Base-by-base conservation (phyloP, 345 rosid genomes). In the Melastoma malabathricum region DNA sequence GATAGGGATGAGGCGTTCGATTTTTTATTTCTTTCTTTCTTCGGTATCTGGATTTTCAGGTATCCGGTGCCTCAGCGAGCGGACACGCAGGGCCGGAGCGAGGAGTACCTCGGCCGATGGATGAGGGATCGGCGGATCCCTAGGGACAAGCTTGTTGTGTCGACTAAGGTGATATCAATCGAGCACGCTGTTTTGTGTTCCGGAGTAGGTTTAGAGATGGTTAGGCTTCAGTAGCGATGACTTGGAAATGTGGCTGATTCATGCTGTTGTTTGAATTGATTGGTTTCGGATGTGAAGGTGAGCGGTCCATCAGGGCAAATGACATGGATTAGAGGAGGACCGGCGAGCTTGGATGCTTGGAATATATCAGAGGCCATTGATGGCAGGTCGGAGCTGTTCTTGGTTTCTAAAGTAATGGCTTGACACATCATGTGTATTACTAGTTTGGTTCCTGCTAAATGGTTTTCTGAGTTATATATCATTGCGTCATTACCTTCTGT, bases 11-110 rank as follows among this genome's bases (percentile, higher is more conserved):
- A 13, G 53, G 25, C 50, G 1, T 8, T 10, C 31, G 19, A 5
- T 6, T 20, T 34, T n/a, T 15, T 48, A 1, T 25, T 2, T 45
- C 18, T 16, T 1, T 19, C 5, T 22, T 3, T 39, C 16, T n/a
- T 3, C 45, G 6, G 46, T 5, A 0, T 19, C 17, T 53, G 68
- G 25, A 44, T 38, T 17, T 19, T 4, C 50, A 80, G 84, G 88
- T 73, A 77, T 61, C 88, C 84, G 47, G 87, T 81, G 54, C 87
- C 87, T 60, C 83, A 77, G 61, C 81, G 81, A 5, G 72, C 72
- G 6, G 72, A 71, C 43, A 77, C 79, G 54, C 87, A 71, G 44
- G 87, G 83, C 19, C 65, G 75, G 59, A 81, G 88, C 64, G 84
- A 77, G 74, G 81, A 71, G 66, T 75, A 57, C 59, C 62, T 81